These are phyloP conservation scores for Batrachochytrium dendrobatidis DNA, from an alignment of 371 early-diverging fungal genomes.

Conservation along the genomic window DNA sequence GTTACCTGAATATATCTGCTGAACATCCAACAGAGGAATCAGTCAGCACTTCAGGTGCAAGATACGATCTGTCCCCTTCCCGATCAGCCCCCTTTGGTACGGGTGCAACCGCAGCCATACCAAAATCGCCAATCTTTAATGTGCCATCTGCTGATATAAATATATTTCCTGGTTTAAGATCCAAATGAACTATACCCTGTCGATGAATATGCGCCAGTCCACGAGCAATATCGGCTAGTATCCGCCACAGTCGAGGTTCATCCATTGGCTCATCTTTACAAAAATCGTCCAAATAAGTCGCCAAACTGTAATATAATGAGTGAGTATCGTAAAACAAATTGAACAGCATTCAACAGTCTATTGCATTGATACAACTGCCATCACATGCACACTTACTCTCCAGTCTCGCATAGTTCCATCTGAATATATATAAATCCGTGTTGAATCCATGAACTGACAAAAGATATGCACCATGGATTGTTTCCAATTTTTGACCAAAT, in stretches of 20 bases:
- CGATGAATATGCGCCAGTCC: constrained; percentile 71
- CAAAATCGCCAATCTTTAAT: constrained; percentile 86
- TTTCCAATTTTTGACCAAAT: constrained; percentile 58
- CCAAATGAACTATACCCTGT: constrained; percentile 67
- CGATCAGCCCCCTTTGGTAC: constrained; percentile 44
- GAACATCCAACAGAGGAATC: constrained; percentile 62
- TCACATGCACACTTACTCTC: too few relatives aligned
- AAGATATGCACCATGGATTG: constrained; percentile 55
- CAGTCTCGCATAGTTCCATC: constrained; percentile 74
- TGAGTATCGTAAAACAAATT: not conserved
- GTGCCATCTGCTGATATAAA: constrained; percentile 53
- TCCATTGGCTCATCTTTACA: constrained; percentile 39
- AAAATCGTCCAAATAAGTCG: constrained; percentile 29
- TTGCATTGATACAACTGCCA: too few relatives aligned
- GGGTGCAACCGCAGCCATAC: constrained; percentile 60
- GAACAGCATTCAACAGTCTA: too few relatives aligned
- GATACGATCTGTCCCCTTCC: constrained; percentile 94
- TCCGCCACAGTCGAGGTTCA: constrained; percentile 68
- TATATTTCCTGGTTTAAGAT: constrained; percentile 85
- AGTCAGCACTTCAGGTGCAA: constrained; percentile 87
- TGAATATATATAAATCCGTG: constrained; percentile 78
- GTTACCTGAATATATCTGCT: constrained; percentile 84
- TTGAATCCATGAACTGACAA: constrained; percentile 88
- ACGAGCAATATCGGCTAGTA: constrained; percentile 64
- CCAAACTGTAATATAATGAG: constrained; percentile 15